Evolutionary conservation across 2,329 filamentous ascomycete genomes (phyloP).

Genomic region (Aspergillus niger): DNA sequence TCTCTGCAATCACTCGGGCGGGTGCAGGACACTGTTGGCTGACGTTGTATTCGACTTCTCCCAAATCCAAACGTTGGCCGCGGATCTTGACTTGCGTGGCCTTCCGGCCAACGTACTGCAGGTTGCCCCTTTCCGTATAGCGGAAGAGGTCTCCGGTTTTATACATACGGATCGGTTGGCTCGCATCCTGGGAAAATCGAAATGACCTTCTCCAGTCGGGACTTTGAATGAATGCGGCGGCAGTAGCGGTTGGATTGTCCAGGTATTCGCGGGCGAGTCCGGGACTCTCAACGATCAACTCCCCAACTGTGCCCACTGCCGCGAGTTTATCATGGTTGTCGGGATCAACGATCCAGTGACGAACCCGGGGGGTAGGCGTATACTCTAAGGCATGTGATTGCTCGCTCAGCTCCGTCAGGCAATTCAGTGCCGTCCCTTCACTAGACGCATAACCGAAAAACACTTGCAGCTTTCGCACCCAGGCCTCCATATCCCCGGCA

Average conservation of each 20-base stretch:
- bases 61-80: background rate
- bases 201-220: background rate
- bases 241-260: background rate
- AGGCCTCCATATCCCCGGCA: background rate
- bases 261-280: constrained; percentile 1
- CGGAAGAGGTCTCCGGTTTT: constrained; percentile 3
- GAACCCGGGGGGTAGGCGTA: background rate
- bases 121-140: background rate
- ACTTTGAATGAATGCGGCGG: background rate
- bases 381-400: background rate
- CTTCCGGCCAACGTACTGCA: constrained; percentile 49
- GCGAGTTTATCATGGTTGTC: background rate
- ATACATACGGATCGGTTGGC: background rate
- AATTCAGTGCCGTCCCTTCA: background rate
- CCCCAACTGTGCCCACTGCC: background rate
- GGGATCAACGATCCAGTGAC: constrained; percentile 8
- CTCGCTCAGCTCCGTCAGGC: background rate
- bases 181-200: background rate
- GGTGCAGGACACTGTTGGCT: background rate
- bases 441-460: constrained; percentile 4
- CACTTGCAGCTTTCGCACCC: background rate
- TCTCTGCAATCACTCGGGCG: background rate
- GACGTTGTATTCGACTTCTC: background rate
- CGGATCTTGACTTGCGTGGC: constrained; percentile 46
- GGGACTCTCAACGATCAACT: constrained; percentile 1